A percentile compares a stretch with the other conserved stretches of the same genome.
These are phyloP conservation scores for Karstenula rhodostoma DNA, from an alignment of 2,329 filamentous ascomycete species.

Conservation along the genomic window DNA sequence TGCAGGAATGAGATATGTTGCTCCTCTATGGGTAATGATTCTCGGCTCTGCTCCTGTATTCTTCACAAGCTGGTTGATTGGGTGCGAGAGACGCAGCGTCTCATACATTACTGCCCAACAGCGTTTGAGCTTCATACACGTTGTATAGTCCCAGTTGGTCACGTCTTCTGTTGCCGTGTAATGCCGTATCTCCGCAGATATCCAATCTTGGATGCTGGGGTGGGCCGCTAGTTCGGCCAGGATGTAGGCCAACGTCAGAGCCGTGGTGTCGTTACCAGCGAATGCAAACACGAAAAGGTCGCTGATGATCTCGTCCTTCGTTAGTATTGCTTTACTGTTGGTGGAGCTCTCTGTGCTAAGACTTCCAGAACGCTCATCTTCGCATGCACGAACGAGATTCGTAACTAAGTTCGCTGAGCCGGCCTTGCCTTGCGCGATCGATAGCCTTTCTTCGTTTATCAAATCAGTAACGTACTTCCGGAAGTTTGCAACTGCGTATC, in stretches of 20 bases:
- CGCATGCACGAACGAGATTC: slow-evolving; percentile 7
- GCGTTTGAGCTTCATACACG: slow-evolving; percentile 55
- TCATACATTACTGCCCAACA: slow-evolving; percentile 51
- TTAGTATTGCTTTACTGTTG: slow-evolving; percentile 38
- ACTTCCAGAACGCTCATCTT: slow-evolving; percentile 12
- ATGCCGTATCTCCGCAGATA: slow-evolving; percentile 51
- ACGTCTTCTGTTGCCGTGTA: slow-evolving; percentile 19
- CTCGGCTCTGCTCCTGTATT: slow-evolving; percentile 26
- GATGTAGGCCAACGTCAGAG: slow-evolving; percentile 53
- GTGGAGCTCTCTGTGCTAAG: slow-evolving; percentile 24
- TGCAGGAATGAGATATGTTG: slow-evolving; percentile 16
- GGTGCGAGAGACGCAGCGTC: slow-evolving; percentile 50
- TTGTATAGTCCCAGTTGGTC: slow-evolving; percentile 44
- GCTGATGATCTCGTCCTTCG: slow-evolving; percentile 38
- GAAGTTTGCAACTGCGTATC: slow-evolving; percentile 16
- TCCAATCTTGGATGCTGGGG: slow-evolving; percentile 57
- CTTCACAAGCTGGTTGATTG: slow-evolving; percentile 42
- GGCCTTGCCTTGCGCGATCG: slow-evolving; percentile 7
- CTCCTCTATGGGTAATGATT: not conserved
- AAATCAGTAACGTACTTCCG: slow-evolving; percentile 13
- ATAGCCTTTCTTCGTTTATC: slow-evolving; percentile 18
- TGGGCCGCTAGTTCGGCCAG: slow-evolving; percentile 54
- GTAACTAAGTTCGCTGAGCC: slow-evolving; percentile 16
- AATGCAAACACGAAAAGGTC: slow-evolving; percentile 60
- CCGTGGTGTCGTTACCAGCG: slow-evolving; percentile 62